These are phyloP conservation scores for Hemisphaericaspora subhashii DNA, from an alignment of 1,139 yeast genomes.

Conservation along the genomic window DNA sequence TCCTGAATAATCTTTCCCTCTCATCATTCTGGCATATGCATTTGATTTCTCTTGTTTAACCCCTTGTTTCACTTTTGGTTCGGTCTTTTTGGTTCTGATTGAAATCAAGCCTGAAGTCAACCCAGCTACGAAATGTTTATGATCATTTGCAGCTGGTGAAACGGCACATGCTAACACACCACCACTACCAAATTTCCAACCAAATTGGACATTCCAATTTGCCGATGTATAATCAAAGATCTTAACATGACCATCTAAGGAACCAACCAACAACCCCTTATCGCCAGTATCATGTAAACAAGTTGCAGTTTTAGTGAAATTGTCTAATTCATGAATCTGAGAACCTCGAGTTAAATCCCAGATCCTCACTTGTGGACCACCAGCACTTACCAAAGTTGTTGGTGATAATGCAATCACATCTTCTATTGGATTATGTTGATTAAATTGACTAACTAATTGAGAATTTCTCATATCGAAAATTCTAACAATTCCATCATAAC, in stretches of 20 bases:
- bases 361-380: constrained; percentile 83
- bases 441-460: constrained; percentile 34
- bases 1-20: constrained; percentile 89
- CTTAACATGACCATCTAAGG: constrained; percentile 95
- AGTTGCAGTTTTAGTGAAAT: constrained; percentile 92
- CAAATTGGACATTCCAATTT: constrained; percentile 87
- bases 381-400: constrained; percentile 78
- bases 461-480: constrained; percentile 79
- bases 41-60: constrained; percentile 46
- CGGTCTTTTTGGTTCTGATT: constrained; percentile 80
- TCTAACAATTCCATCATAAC: constrained; percentile 86
- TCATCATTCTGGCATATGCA: constrained; percentile 75
- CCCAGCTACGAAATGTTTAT: constrained; percentile 93
- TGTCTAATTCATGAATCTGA: constrained; percentile 60
- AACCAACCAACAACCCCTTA: constrained; percentile 84
- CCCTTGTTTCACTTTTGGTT: constrained; percentile 56
- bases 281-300: constrained; percentile 70
- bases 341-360: constrained; percentile 90
- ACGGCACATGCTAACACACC: constrained; percentile 89
- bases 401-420: constrained; percentile 79
- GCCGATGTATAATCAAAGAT: constrained; percentile 78
- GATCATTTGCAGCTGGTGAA: constrained; percentile 64
- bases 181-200: constrained; percentile 92
- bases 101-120: constrained; percentile 85
- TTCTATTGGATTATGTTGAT: constrained; percentile 68